Percentiles rank a stretch among this genome's conserved stretches.
Evolutionary conservation across 257 asterid species (phyloP).

Genomic region (Solanum etuberosum): DNA sequence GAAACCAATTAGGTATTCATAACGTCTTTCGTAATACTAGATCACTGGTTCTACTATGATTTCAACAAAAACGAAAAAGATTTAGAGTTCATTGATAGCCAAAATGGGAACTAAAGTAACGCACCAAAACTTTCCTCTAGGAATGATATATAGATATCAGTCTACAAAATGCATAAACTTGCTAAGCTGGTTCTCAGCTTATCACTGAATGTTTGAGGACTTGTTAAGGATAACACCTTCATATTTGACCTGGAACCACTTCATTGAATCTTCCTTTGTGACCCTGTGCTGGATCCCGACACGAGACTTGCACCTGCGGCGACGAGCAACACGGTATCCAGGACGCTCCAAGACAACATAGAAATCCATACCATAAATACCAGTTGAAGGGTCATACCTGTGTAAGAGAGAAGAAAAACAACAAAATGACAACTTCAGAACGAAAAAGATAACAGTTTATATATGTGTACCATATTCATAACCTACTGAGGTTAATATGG

Average conservation of each 20-base stretch:
- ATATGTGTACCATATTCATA: neutral
- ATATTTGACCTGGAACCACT: conserved; percentile 74
- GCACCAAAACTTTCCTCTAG: conserved; percentile 2
- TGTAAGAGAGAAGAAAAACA: neutral
- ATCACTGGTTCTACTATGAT: neutral
- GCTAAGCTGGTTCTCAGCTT: neutral
- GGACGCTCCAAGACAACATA: conserved; percentile 57
- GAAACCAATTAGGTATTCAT: neutral
- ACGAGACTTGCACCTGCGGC: conserved; percentile 70
- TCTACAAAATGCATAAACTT: neutral
- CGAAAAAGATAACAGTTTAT: neutral
- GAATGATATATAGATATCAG: neutral
- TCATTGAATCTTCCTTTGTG: conserved; percentile 65
- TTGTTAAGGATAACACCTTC: conserved; percentile 77
- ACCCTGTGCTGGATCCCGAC: conserved; percentile 77
- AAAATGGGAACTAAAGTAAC: neutral
- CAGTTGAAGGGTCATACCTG: conserved; percentile 80
- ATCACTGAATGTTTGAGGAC: conserved; percentile 33
- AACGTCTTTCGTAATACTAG: neutral
- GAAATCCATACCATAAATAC: conserved; percentile 84
- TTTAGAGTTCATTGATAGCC: neutral
- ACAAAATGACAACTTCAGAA: neutral
- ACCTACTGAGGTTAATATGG: neutral
- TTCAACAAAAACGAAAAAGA: neutral
- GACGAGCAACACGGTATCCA: conserved; percentile 72